Percentiles rank a stretch among this genome's conserved stretches.
These are phyloP conservation scores for Aspergillus sp. DNA, from an alignment of 2,329 filamentous ascomycete genomes.

Conservation along the genomic window DNA sequence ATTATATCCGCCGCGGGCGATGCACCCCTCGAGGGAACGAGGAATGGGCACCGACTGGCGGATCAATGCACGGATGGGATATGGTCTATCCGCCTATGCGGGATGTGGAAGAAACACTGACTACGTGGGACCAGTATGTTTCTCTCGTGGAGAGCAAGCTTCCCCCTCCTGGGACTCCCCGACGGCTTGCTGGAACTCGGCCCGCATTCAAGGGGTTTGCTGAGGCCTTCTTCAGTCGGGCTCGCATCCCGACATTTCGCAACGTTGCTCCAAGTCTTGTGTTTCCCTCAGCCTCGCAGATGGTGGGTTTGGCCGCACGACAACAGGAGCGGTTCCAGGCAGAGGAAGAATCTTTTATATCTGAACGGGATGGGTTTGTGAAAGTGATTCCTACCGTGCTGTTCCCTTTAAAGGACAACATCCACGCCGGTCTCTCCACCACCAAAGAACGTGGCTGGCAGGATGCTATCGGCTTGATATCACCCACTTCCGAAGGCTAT, in stretches of 20 bases:
- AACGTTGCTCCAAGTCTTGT: not conserved
- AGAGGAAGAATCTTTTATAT: not conserved
- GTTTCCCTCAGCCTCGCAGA: not conserved
- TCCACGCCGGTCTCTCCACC: constrained; percentile 1
- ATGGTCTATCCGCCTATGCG: not conserved
- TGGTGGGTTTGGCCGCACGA: not conserved
- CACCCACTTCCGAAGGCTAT: not conserved
- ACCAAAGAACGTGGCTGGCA: not conserved
- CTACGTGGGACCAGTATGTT: not conserved
- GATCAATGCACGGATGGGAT: not conserved
- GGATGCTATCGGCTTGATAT: not conserved
- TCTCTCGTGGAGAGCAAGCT: constrained; percentile 1
- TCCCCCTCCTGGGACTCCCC: not conserved
- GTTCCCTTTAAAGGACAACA: not conserved
- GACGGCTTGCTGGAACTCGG: not conserved
- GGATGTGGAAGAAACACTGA: constrained; percentile 1
- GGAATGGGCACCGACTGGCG: not conserved
- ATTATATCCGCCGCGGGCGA: not conserved
- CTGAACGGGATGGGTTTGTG: not conserved
- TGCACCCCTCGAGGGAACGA: not conserved
- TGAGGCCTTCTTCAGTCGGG: not conserved
- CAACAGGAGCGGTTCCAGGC: not conserved
- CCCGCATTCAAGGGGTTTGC: not conserved
- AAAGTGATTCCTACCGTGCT: not conserved
- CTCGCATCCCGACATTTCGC: not conserved